phyloP scores from a whole-genome alignment of 2,329 filamentous ascomycete genomes.

The Curvularia eragrostidis region DNA sequence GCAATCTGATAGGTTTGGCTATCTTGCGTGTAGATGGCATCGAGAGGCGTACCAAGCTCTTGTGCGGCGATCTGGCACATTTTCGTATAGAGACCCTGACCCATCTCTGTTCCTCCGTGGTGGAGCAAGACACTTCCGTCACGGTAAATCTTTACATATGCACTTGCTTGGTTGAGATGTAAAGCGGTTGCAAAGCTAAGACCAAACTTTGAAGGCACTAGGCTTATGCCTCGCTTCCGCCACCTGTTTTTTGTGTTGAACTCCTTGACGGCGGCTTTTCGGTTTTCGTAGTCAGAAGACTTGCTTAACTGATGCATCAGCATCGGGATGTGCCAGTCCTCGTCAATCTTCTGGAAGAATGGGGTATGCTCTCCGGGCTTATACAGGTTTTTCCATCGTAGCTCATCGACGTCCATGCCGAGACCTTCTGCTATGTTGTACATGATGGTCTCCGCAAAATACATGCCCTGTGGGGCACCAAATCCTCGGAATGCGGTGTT shows the following conservation, averaged over 20 bases:
- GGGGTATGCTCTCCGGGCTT: constrained; percentile 77
- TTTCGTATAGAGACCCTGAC: constrained; percentile 93
- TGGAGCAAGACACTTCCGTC: constrained; percentile 91
- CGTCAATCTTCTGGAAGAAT: constrained; percentile 81
- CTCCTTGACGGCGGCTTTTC: constrained; percentile 70
- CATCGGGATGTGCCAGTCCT: constrained; percentile 89
- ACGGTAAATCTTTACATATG: constrained; percentile 93
- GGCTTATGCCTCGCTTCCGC: constrained; percentile 85
- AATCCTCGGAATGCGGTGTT: constrained; percentile 97
- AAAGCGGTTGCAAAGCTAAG: constrained; percentile 89
- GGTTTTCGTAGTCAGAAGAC: constrained; percentile 73
- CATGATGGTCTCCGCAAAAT: constrained; percentile 87
- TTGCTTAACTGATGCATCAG: constrained; percentile 86
- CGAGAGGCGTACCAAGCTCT: constrained; percentile 80
- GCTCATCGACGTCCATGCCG: constrained; percentile 78
- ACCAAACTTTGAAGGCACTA: constrained; percentile 95
- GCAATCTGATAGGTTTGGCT: constrained; percentile 84
- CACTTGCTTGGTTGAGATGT: constrained; percentile 93
- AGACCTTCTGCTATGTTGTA: constrained; percentile 86
- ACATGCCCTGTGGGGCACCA: constrained; percentile 92
- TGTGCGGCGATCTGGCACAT: constrained; percentile 95
- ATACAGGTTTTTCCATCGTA: constrained; percentile 88
- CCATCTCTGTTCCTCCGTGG: constrained; percentile 97
- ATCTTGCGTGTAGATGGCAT: constrained; percentile 87
- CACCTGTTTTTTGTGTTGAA: constrained; percentile 88